These are phyloP conservation scores for Aspergillus intermedius DNA, from an alignment of 2,329 filamentous ascomycete species.

Conservation along the genomic window DNA sequence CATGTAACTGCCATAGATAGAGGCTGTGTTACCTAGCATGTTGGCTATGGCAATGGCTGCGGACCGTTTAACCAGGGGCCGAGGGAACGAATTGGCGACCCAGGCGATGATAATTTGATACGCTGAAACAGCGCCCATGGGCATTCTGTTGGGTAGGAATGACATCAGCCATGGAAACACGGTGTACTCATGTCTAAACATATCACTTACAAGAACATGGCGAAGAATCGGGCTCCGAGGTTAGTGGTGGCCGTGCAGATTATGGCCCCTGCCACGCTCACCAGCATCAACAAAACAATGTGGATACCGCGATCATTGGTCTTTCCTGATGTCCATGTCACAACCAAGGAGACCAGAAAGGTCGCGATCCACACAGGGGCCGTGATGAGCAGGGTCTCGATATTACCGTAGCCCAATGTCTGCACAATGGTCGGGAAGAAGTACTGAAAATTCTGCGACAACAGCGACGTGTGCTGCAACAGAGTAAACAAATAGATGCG, in stretches of 20 bases:
- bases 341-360: conserved; percentile 48
- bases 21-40: conserved; percentile 33
- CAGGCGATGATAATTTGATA: conserved; percentile 42
- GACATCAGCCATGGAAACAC: too few relatives aligned
- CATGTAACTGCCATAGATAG: conserved; percentile 38
- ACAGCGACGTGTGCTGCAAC: conserved; percentile 44
- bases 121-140: conserved; percentile 45
- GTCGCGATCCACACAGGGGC: conserved; percentile 52
- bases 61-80: conserved; percentile 41
- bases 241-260: conserved; percentile 49
- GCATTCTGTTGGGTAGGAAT: conserved; percentile 32
- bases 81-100: conserved; percentile 37
- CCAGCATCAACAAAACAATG: conserved; percentile 47
- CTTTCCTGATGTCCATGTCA: conserved; percentile 50
- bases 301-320: conserved; percentile 53
- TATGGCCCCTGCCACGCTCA: conserved; percentile 50
- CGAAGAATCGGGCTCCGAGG: conserved; percentile 52
- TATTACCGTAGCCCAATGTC: conserved; percentile 51
- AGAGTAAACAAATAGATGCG: conserved; percentile 38
- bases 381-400: conserved; percentile 41
- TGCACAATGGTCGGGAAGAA: conserved; percentile 61
- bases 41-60: conserved; percentile 39
- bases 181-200: too few relatives aligned
- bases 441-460: conserved; percentile 55
- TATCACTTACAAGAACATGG: conserved; percentile 48